These are phyloP conservation scores for Rhodomyrtus psidioides DNA, from an alignment of 441 rosid genomes.

Conservation along the genomic window DNA sequence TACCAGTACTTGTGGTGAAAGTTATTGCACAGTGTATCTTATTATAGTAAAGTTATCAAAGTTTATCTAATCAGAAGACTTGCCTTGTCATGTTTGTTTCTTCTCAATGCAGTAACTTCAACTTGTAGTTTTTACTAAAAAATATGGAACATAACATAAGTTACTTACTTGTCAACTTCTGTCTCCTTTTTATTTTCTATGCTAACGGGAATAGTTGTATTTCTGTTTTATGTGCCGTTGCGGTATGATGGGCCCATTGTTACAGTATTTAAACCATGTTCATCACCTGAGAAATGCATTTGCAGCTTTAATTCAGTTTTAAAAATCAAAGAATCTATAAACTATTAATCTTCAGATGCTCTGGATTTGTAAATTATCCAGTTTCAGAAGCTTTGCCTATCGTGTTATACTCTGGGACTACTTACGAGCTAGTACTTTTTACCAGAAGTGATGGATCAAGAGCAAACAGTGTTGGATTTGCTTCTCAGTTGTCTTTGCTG, in stretches of 20 bases:
- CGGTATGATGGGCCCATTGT: not conserved
- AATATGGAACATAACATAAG: not conserved
- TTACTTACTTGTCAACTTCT: not conserved
- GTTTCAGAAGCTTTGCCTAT: not conserved
- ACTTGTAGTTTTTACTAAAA: not conserved
- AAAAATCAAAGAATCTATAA: not conserved
- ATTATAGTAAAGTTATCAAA: not conserved
- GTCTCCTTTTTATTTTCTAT: not conserved
- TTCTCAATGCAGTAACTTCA: not conserved
- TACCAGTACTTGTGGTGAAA: not conserved
- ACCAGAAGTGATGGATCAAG: constrained; percentile 47
- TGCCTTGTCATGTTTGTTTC: not conserved
- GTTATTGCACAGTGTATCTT: not conserved
- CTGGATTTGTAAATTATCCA: not conserved
- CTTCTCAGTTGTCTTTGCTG: constrained; percentile 78
- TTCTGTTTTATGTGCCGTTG: not conserved
- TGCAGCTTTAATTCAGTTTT: not conserved
- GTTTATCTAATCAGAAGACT: not conserved
- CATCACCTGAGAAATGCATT: not conserved
- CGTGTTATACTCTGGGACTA: not conserved
- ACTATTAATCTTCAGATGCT: not conserved
- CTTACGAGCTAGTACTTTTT: not conserved
- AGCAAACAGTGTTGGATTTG: constrained; percentile 62
- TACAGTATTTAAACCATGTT: not conserved
- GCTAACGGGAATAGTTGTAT: not conserved